Evolutionary conservation across 805 yeast genomes (phyloP), one percentile per base, ranked within the genome.

Genomic region (Suhomyces pyralidae): DNA sequence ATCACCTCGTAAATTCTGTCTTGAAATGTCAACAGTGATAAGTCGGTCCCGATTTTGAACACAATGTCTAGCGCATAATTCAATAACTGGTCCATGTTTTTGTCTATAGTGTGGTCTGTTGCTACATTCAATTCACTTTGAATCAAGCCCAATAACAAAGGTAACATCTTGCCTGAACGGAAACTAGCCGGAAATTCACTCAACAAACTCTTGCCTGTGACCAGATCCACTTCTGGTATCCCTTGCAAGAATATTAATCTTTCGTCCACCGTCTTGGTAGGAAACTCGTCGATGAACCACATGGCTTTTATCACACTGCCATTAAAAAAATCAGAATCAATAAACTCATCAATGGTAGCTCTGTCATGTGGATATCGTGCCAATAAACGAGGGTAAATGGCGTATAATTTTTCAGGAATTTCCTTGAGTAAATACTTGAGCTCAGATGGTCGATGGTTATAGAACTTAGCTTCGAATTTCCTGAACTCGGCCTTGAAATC

Each of bases 301-400:
- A 93, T 78, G 2, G 96, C 85, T 61, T 87, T 86, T 49, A 93
- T 83, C 48, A 91, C 72, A 49, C 93, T 89, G 57, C 90, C 92
- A 69, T 90, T 88, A 68, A 92, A 93, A 59, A 82, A 88, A 36
- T 79, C 82, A 8, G 90, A 82, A 9, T 82, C 81, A n/a, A 88
- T 79, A 55, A 94, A 81, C 47, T 83, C 86, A 59, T 84, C 81
- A 46, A 92, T 75, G 46, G 84, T 64, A 52, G 81, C 64, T 64
- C 93, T 73, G 56, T 82, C 82, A 45, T 76, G 67, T 3, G 90
- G 81, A 59, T 77, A 77, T 61, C 84, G 77, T 58, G 80, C 73
- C 57, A 91, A 69, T 48, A 90, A 62, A 44, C 73, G 76, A 1
- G 85, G 77, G 48, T 84, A 74, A 0, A 81, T 70, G 7, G 77